Base-by-base conservation (phyloP, 441 rosid species). In the Syzygium syzygioides region DNA sequence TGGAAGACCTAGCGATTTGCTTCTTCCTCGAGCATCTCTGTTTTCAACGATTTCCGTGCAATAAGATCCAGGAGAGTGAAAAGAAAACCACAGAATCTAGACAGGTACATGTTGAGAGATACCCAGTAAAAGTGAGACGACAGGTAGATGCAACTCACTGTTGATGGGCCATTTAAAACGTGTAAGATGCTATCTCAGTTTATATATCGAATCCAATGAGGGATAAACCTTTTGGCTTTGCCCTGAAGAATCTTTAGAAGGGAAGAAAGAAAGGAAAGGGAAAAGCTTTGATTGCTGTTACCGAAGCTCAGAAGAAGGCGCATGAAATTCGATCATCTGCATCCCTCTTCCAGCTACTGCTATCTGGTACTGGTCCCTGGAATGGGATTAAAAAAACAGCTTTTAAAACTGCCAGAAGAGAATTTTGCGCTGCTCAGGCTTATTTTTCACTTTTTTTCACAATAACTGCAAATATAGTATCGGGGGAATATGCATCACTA, bases 341-440 rank as follows among this genome's bases (percentile, higher is more conserved):
- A 97, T 96, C 68, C 99, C 99, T 86, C 99, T 96, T 90, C 99
- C 99, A 60, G 96, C 97, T 66, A 97, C 97, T 52, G 92, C 95
- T 89, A 98, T 96, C 93, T 95, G 95, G 91, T 98, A 98, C 55
- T 88, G 88, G 90, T 93, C 91, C 92, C 98, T 98, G 95, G 50
- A 85, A 14, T 59, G 83, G 45, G 57, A 52, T 41, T 32, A 88
- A 56, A 28, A 88, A 23, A 54, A 60, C 30, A 41, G 86, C 85
- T 45, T 89, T 28, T 25, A 56, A 86, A 86, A 14, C 54, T 34
- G 57, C n/a, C 87, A 34, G 48, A 79, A 14, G 62, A 54, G 52
- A 85, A 85, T 85, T 85, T 34, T 30, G n/a, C 6, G 57, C 45
- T 76, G 83, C 83, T 41, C 83, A 76, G 1, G 28, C 13, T 76